Evolutionary conservation across 2,329 filamentous ascomycete genomes (phyloP), one percentile per base, ranked within the genome.

Genomic region (Kalmusia sp.): DNA sequence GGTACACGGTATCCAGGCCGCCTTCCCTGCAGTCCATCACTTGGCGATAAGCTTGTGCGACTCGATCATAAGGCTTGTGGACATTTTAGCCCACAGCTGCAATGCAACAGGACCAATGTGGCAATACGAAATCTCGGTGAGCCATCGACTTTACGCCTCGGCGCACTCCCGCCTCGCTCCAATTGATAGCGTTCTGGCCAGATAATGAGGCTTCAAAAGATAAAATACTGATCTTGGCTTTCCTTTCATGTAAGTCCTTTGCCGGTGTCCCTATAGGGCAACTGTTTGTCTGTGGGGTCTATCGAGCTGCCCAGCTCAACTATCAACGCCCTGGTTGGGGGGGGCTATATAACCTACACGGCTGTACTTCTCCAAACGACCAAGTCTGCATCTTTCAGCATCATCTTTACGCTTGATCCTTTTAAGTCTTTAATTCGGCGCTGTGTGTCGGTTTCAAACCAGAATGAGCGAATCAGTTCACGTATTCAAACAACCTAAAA

Each of bases 21-120:
- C 35, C 41, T 61, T 46, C 53, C 41, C 53, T 52, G 31, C 54
- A 33, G 33, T 57, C 51, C 62, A 45, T 50, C 48, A 28, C 70
- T 72, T 73, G 69, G 69, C 70, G 67, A 70, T 73, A 71, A 66
- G 60, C 51, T 55, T 69, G 70, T 73, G 62, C 60, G 33, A 71
- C 69, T 43, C 43, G 40, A 59, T 57, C 58, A 55, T 53, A 55
- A 51, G 54, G 54, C 57, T 55, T 61, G 59, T 59, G 58, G 55
- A 60, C 58, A 59, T 49, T 53, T 54, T 62, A 57, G 63, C 56
- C 54, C 59, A 53, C 55, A 44, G 55, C 61, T 59, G 55, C 54
- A 55, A 67, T 69, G 67, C 67, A 70, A 48, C 43, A 49, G 49
- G 59, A 62, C 65, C 49, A 52, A 69, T 69, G 45, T 49, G 63